Evolutionary conservation across 106 monocot genomes (phyloP).

Genomic region (Posidonia australis): DNA sequence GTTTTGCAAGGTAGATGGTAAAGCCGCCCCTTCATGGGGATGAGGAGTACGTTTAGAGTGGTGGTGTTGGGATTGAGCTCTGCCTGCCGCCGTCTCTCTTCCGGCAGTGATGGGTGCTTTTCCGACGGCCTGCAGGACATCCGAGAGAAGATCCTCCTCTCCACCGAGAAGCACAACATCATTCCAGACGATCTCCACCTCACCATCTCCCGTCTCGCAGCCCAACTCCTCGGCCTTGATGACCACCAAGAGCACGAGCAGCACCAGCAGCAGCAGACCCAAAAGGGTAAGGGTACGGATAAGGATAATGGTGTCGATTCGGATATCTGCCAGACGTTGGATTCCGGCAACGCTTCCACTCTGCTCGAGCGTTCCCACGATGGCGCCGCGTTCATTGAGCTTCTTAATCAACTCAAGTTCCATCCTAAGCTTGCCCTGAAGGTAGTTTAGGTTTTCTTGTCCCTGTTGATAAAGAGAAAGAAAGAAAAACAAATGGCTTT

Average conservation of each 20-base stretch:
- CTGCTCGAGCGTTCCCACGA: conserved; percentile 20
- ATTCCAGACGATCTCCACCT: conserved; percentile 11
- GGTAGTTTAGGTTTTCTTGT: neutral
- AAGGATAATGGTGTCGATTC: neutral
- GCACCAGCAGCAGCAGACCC: too few species aligned
- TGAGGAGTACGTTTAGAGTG: too few species aligned
- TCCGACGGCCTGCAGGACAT: conserved; percentile 2
- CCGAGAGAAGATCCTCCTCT: conserved; percentile 27
- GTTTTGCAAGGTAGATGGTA: too few species aligned
- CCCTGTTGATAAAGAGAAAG: too few species aligned
- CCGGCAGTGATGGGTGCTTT: neutral
- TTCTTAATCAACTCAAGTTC: conserved; percentile 30
- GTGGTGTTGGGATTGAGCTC: neutral
- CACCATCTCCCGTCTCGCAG: conserved; percentile 24
- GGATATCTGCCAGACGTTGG: conserved; percentile 17
- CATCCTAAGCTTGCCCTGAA: conserved; percentile 54
- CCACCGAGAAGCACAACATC: conserved; percentile 25
- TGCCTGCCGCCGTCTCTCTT: too few species aligned
- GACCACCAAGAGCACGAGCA: conserved; percentile 9
- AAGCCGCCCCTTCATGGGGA: too few species aligned
- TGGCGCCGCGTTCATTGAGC: conserved; percentile 34
- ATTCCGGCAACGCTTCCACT: conserved; percentile 13
- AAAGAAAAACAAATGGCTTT: too few species aligned
- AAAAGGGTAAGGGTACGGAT: too few species aligned
- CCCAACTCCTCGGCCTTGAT: conserved; percentile 17